phyloP scores from a whole-genome alignment of 176 grass and related monocot genomes.

The Rhynchospora tenuis region DNA sequence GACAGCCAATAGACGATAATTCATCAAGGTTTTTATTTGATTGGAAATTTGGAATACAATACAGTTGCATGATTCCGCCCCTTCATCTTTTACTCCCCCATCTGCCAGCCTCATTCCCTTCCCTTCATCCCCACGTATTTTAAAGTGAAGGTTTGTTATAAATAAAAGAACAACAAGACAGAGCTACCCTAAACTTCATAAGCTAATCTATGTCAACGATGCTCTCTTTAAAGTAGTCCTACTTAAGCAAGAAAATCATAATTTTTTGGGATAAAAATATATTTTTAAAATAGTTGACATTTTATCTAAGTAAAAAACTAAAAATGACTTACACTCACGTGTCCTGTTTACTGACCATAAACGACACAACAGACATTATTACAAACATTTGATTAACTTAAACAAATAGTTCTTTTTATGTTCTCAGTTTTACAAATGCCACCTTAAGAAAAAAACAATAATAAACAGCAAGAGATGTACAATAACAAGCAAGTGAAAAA shows the following conservation, averaged over 20 bases:
- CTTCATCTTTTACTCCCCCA: too few relatives aligned
- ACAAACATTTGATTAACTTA: neutral
- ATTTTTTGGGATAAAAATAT: neutral
- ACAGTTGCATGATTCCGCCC: too few relatives aligned
- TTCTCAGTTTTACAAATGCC: slow-evolving; percentile 5
- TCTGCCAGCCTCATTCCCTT: too few relatives aligned
- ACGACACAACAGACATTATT: neutral
- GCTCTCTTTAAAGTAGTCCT: neutral
- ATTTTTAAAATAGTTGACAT: neutral
- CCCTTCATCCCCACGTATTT: too few relatives aligned
- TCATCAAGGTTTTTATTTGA: too few relatives aligned
- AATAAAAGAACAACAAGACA: too few relatives aligned
- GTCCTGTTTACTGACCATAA: neutral
- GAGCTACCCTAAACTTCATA: too few relatives aligned
- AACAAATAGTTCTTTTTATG: neutral
- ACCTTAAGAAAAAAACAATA: neutral
- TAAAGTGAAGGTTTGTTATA: too few relatives aligned
- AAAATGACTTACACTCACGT: neutral
- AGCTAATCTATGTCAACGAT: neutral
- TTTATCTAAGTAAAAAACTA: neutral
- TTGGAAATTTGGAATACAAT: too few relatives aligned
- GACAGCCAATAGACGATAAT: too few relatives aligned
- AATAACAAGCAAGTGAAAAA: neutral
- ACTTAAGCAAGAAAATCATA: neutral
- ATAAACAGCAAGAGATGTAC: neutral